Evolutionary conservation across 257 asterid species (phyloP), one percentile per base, ranked within the genome.

Genomic region (Haberlea rhodopensis): DNA sequence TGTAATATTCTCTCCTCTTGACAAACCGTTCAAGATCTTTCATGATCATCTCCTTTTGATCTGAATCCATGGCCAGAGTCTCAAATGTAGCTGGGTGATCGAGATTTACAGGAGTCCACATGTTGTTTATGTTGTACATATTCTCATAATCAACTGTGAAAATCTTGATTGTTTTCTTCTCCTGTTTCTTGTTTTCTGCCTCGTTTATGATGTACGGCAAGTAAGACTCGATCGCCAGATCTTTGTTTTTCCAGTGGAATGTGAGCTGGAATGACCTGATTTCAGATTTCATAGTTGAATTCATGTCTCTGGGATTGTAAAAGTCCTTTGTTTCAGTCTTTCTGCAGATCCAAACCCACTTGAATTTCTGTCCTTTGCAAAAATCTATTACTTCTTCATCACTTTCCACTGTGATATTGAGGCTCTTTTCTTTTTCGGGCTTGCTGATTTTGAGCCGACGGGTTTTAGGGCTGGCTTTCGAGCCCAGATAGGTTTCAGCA

Each of bases 41-140:
- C 71, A 79, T 1, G 3, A 85, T 72, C 84, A 62, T 62, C 1
- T 68, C 74, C 26, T 87, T 85, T 25, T 73, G 72, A 46, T 69
- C 84, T 2, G 57, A 0, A 7, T 87, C 94, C 90, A 87, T 87
- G 0, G 94, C 95, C 62, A 87, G 54, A 5, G 90, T 87, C 1
- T 81, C 88, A 22, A 87, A 85, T 1, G 80, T 87, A 0, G 89
- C 68, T 1, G 95, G 95, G 26, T 87, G 95, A 26, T 87, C 87
- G 8, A 79, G 78, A 27, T 2, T 80, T 0, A 83, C 71, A 0
- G 84, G 66, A 2, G 15, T 52, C 91, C 95, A 87, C 26, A 71
- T 31, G n/a, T 70, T 65, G 55, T 54, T 77, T 2, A 65, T 37
- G 13, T 72, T 29, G 63, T 76, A 83, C 23, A 81, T 56, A 25